phyloP scores from a whole-genome alignment of 164 flowering plant genomes.

The Chloranthus sessilifolius region DNA sequence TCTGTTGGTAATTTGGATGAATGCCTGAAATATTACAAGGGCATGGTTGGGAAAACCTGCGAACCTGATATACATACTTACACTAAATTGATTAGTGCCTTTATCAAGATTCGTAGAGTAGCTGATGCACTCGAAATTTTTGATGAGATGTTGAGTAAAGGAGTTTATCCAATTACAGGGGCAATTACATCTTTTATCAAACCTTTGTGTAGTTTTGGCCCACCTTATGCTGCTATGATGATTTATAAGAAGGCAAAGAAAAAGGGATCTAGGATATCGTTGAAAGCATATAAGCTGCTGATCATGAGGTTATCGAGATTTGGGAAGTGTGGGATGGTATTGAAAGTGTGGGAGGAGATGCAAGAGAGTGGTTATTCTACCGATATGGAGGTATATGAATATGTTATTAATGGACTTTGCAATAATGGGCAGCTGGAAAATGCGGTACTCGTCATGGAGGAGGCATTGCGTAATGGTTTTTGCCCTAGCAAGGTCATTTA shows the following conservation, averaged over 20 bases:
- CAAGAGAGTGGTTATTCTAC: slow-evolving; percentile 61
- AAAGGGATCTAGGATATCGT: slow-evolving; percentile 58
- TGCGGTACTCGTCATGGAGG: slow-evolving; percentile 80
- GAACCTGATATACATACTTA: slow-evolving; percentile 63
- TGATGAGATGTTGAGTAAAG: slow-evolving; percentile 66
- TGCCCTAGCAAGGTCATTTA: slow-evolving; percentile 66
- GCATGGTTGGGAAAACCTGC: slow-evolving; percentile 40
- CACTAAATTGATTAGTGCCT: slow-evolving; percentile 39
- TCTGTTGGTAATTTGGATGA: slow-evolving; percentile 43
- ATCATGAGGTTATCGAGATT: slow-evolving; percentile 77
- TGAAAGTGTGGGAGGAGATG: slow-evolving; percentile 77
- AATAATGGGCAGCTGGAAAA: slow-evolving; percentile 84
- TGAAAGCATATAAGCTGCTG: slow-evolving; percentile 66
- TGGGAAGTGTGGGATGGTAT: slow-evolving; percentile 84
- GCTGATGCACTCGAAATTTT: slow-evolving; percentile 89
- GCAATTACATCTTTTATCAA: slow-evolving; percentile 55
- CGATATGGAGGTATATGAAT: slow-evolving; percentile 75
- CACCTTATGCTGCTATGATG: slow-evolving; percentile 86
- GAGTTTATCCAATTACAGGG: slow-evolving; percentile 63
- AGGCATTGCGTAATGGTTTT: slow-evolving; percentile 61
- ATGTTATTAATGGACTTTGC: slow-evolving; percentile 68
- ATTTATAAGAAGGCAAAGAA: slow-evolving; percentile 70
- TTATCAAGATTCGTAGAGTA: slow-evolving; percentile 58
- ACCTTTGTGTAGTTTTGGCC: slow-evolving; percentile 79
- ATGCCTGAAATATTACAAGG: slow-evolving; percentile 46